These are phyloP conservation scores for Inga oerstediana DNA, from an alignment of 306 rosid species.

Conservation along the genomic window DNA sequence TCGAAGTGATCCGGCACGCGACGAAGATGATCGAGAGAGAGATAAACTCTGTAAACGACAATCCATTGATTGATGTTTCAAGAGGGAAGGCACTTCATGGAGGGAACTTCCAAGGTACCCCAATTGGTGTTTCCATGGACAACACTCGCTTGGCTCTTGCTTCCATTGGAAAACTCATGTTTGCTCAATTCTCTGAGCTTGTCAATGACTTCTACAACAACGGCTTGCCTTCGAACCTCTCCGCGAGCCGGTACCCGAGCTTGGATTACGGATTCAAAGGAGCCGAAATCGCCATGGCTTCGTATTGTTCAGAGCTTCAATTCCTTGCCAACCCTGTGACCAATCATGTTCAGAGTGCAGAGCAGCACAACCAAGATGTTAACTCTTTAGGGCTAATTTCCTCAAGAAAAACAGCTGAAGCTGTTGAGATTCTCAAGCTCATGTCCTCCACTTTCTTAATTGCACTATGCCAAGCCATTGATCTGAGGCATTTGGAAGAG, in stretches of 20 bases:
- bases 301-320: slow-evolving; percentile 92
- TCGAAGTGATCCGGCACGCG: slow-evolving; percentile 79
- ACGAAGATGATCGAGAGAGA: slow-evolving; percentile 93
- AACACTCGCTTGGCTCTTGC: slow-evolving; percentile 84
- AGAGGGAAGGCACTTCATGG: slow-evolving; percentile 91
- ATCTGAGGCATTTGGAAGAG: slow-evolving; percentile 83
- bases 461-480: slow-evolving; percentile 88
- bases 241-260: slow-evolving; percentile 74
- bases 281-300: slow-evolving; percentile 93
- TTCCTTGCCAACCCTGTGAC: slow-evolving; percentile 92
- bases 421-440: slow-evolving; percentile 73
- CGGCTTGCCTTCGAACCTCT: slow-evolving; percentile 84
- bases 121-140: slow-evolving; percentile 97
- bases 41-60: slow-evolving; percentile 91
- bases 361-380: slow-evolving; percentile 95
- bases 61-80: slow-evolving; percentile 88
- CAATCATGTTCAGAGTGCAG: slow-evolving; percentile 93
- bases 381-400: slow-evolving; percentile 89
- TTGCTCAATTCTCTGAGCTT: slow-evolving; percentile 95
- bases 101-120: slow-evolving; percentile 94
- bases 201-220: slow-evolving; percentile 88
- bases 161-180: slow-evolving; percentile 79
- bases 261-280: slow-evolving; percentile 95
- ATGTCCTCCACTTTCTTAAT: slow-evolving; percentile 89
- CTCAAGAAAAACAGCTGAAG: slow-evolving; percentile 77